These are phyloP conservation scores for Beauveria bassiana DNA, from an alignment of 2,329 filamentous ascomycete species.

Conservation along the genomic window DNA sequence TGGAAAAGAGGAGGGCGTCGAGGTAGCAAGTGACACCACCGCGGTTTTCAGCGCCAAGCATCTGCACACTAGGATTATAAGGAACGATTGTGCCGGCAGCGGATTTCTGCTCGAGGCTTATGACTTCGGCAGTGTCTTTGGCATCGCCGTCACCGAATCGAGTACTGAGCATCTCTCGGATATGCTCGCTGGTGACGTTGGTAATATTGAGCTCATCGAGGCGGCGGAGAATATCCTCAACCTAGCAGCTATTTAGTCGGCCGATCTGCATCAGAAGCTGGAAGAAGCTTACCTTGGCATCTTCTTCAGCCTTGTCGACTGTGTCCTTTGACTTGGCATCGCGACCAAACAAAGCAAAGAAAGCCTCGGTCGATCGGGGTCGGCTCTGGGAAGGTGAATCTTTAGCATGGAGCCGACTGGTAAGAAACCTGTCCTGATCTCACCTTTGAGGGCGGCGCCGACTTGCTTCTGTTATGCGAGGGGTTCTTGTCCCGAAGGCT, in stretches of 20 bases:
- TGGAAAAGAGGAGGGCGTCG: conserved; percentile 84
- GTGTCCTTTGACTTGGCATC: conserved; percentile 44
- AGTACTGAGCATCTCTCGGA: conserved; percentile 48
- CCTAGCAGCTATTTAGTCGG: conserved; percentile 21
- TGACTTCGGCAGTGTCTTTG: conserved; percentile 66
- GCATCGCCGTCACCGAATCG: conserved; percentile 61
- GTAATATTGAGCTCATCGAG: conserved; percentile 38
- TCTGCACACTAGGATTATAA: conserved; percentile 62
- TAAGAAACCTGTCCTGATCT: background rate
- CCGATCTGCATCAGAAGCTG: background rate
- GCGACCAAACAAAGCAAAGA: conserved; percentile 57
- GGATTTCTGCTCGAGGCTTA: conserved; percentile 73
- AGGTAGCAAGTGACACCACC: conserved; percentile 88
- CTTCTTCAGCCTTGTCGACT: conserved; percentile 41
- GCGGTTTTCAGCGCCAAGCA: conserved; percentile 82
- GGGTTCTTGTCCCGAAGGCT: conserved; percentile 61
- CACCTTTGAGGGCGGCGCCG: conserved; percentile 40
- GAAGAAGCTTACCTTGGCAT: conserved; percentile 26
- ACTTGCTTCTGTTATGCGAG: conserved; percentile 45
- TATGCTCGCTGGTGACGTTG: conserved; percentile 47
- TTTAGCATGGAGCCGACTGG: conserved; percentile 8
- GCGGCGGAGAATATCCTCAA: conserved; percentile 32
- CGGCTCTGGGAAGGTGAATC: conserved; percentile 32
- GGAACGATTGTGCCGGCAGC: conserved; percentile 69
- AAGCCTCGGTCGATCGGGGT: conserved; percentile 47